These are phyloP conservation scores for Cyclotella baltica DNA, from an alignment of 108 stramenopile genomes.

Conservation along the genomic window DNA sequence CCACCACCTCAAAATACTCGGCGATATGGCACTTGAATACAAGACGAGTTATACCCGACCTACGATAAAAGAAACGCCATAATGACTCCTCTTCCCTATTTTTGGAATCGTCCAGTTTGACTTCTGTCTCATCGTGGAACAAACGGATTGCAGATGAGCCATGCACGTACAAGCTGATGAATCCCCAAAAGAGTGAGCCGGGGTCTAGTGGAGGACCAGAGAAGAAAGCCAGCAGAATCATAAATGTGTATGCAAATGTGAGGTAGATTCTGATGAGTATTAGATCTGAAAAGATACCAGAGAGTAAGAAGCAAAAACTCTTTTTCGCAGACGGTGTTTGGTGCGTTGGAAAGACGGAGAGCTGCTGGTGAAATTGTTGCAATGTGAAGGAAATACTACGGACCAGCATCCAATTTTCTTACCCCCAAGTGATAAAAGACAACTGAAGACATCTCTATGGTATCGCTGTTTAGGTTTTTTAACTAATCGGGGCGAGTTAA, in stretches of 20 bases:
- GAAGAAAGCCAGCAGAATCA: background rate
- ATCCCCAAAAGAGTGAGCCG: background rate
- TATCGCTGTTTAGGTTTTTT: too few relatives aligned
- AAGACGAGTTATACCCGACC: background rate
- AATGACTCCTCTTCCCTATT: background rate
- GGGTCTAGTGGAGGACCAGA: background rate
- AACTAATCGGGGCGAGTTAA: too few relatives aligned
- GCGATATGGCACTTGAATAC: background rate
- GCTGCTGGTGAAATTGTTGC: too few relatives aligned
- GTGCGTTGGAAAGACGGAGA: too few relatives aligned
- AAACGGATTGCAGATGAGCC: background rate
- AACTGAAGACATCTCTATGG: too few relatives aligned
- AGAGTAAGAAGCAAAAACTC: background rate
- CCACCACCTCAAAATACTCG: background rate
- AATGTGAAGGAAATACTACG: too few relatives aligned
- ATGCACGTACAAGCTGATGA: background rate
- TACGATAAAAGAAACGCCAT: background rate
- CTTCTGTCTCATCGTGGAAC: background rate
- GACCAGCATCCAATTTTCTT: too few relatives aligned
- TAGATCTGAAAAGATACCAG: background rate
- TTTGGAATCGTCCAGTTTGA: background rate
- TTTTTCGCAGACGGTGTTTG: too few relatives aligned
- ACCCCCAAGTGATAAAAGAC: too few relatives aligned
- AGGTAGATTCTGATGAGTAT: background rate
- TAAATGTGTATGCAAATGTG: background rate